Conservation (phyloP, 2,329 filamentous ascomycete species). For the Ciborinia camelliae region DNA sequence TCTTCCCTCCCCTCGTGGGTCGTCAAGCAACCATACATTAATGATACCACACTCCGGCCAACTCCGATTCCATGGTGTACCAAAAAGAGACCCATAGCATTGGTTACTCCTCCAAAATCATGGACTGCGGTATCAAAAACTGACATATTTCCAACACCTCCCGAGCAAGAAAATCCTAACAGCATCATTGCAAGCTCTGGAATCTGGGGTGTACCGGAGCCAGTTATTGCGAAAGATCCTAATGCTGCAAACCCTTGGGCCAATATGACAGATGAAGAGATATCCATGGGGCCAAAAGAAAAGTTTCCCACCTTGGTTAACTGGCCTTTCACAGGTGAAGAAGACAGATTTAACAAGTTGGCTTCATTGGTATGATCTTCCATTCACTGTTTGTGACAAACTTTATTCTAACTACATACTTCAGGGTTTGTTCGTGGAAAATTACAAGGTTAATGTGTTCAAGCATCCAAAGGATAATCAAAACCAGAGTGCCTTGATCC, state of each 20-base stretch:
- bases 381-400: not conserved
- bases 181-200: not conserved
- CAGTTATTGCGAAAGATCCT: not conserved
- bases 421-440: slow-evolving; percentile 1
- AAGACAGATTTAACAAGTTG: slow-evolving; percentile 4
- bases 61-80: not conserved
- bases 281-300: not conserved
- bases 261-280: not conserved
- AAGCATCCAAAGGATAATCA: slow-evolving; percentile 3
- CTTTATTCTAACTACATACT: not conserved
- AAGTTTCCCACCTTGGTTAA: not conserved
- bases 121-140: not conserved
- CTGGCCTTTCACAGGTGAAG: slow-evolving; percentile 1
- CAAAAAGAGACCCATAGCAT: not conserved
- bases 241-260: not conserved
- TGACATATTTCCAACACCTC: not conserved
- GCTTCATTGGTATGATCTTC: slow-evolving; percentile 1
- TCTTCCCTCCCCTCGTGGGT: not conserved
- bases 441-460: slow-evolving; percentile 1
- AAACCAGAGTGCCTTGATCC: slow-evolving; percentile 6
- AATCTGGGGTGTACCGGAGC: not conserved
- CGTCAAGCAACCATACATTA: not conserved
- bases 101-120: not conserved
- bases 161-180: not conserved
- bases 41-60: not conserved